These are phyloP conservation scores for Cryptococcus sp. DNA, from an alignment of 1,284 basidiomycete species.

Conservation along the genomic window DNA sequence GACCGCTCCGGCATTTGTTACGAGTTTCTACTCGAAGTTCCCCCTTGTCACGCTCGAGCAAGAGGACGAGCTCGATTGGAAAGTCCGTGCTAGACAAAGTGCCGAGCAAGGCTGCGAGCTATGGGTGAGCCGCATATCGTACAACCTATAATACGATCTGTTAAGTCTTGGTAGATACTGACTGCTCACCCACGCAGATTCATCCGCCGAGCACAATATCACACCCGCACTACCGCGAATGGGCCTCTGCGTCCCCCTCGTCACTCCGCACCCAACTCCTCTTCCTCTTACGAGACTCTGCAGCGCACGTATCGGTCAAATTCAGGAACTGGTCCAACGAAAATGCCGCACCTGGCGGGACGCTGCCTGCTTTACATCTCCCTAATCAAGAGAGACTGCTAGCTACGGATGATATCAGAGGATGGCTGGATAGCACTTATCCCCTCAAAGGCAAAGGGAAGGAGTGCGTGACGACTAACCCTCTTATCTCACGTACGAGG, in stretches of 20 bases:
- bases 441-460: constrained; percentile 32
- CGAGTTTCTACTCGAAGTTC: constrained; percentile 45
- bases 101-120: constrained; percentile 8
- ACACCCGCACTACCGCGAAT: constrained; percentile 26
- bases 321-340: constrained; percentile 42
- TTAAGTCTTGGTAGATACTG: background rate
- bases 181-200: constrained; percentile 20
- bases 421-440: constrained; percentile 40
- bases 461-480: constrained; percentile 20
- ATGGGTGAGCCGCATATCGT: constrained; percentile 19
- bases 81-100: constrained; percentile 7
- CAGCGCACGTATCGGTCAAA: constrained; percentile 17
- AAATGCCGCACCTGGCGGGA: constrained; percentile 36
- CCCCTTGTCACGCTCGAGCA: constrained; percentile 47
- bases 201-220: constrained; percentile 21
- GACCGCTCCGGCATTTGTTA: constrained; percentile 41
- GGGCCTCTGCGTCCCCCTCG: constrained; percentile 38
- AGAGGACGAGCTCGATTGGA: constrained; percentile 41
- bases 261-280: constrained; percentile 45
- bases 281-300: constrained; percentile 37
- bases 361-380: constrained; percentile 37
- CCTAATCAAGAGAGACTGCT: constrained; percentile 32
- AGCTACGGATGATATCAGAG: constrained; percentile 33
- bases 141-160: too few relatives aligned
- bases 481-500: background rate